These are phyloP conservation scores for Thermothielavioides terrestris DNA, from an alignment of 495 filamentous ascomycete genomes.

Conservation along the genomic window DNA sequence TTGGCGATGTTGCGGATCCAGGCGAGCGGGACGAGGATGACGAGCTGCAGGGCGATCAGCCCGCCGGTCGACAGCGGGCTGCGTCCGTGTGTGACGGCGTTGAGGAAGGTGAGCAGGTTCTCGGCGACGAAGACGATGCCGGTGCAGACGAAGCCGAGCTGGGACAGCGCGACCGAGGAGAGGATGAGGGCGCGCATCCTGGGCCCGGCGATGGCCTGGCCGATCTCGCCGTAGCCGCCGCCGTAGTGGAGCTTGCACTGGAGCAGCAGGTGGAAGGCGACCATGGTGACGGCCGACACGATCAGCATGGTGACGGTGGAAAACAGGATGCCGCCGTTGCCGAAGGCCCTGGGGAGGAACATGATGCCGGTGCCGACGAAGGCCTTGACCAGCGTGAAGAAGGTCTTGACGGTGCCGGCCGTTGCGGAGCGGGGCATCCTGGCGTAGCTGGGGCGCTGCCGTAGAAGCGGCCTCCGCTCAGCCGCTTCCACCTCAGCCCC, in stretches of 20 bases:
- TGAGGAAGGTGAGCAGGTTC: constrained; percentile 49
- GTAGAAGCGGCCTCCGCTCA: constrained; percentile 48
- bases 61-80: constrained; percentile 35
- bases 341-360: constrained; percentile 61
- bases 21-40: constrained; percentile 48
- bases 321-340: constrained; percentile 59
- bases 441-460: constrained; percentile 38
- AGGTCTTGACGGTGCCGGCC: constrained; percentile 52
- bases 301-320: constrained; percentile 50
- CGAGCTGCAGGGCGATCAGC: constrained; percentile 49
- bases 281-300: constrained; percentile 46
- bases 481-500: too few relatives aligned
- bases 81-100: constrained; percentile 37
- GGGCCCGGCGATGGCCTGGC: constrained; percentile 43
- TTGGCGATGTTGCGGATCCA: constrained; percentile 59
- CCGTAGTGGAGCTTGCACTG: constrained; percentile 44
- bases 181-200: constrained; percentile 47
- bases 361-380: constrained; percentile 61
- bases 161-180: constrained; percentile 53
- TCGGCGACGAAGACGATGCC: constrained; percentile 60
- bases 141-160: constrained; percentile 59
- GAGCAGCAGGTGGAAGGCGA: constrained; percentile 58
- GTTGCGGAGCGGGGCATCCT: constrained; percentile 35
- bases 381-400: constrained; percentile 59
- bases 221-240: constrained; percentile 57